These are phyloP conservation scores for Leccinum broughii DNA, from an alignment of 768 basidiomycete species.

Conservation along the genomic window DNA sequence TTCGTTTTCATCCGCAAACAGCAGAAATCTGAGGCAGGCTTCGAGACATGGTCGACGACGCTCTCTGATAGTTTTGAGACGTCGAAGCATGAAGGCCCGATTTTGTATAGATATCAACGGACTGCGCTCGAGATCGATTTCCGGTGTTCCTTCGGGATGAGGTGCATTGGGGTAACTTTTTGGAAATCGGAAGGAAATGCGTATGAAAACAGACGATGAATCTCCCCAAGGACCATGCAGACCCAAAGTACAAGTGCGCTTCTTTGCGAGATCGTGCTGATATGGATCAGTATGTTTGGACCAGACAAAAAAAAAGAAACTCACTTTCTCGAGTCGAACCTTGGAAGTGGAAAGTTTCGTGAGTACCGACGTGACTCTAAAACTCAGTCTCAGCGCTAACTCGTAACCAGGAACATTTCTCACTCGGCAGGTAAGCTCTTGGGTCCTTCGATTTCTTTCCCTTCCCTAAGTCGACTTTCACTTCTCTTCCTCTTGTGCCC, in stretches of 20 bases:
- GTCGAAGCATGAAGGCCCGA: constrained; percentile 76
- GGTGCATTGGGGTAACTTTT: constrained; percentile 68
- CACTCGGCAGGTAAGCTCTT: constrained; percentile 76
- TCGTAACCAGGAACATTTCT: constrained; percentile 20
- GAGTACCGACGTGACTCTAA: constrained; percentile 72
- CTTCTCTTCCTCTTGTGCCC: constrained; percentile 43
- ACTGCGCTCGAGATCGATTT: constrained; percentile 81
- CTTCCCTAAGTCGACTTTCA: constrained; percentile 40
- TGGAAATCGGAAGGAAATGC: constrained; percentile 89
- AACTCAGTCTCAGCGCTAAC: constrained; percentile 1
- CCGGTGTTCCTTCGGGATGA: constrained; percentile 66
- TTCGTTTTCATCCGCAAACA: constrained; percentile 67
- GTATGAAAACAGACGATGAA: constrained; percentile 77
- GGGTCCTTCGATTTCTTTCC: constrained; percentile 36
- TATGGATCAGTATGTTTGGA: constrained; percentile 6
- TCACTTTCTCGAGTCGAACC: constrained; percentile 84
- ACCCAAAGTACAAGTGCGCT: constrained; percentile 80
- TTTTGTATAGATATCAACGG: constrained; percentile 77
- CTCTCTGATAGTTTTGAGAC: constrained; percentile 70
- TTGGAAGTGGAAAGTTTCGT: constrained; percentile 64
- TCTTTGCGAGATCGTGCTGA: constrained; percentile 68
- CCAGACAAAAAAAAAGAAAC: constrained; percentile 8
- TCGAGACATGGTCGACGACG: constrained; percentile 82
- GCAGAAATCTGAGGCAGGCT: constrained; percentile 76
- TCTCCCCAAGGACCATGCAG: constrained; percentile 93